phyloP scores from a whole-genome alignment of 768 basidiomycete genomes.

The Naganishia friedmannii region DNA sequence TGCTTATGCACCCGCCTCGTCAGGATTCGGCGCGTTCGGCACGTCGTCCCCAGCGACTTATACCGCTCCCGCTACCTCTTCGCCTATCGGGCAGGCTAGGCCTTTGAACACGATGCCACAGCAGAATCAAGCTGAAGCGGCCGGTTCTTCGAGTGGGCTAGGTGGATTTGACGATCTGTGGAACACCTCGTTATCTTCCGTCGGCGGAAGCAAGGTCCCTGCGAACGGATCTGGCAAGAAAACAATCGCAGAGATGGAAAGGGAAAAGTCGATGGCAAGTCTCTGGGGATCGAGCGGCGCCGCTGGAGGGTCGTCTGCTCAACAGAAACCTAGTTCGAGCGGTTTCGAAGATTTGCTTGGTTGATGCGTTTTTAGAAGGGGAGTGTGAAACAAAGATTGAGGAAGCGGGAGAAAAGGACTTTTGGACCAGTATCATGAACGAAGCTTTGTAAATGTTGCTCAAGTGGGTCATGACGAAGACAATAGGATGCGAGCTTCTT shows the following conservation, averaged over 20 bases:
- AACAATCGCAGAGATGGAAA: slow-evolving; percentile 83
- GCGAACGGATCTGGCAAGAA: slow-evolving; percentile 55
- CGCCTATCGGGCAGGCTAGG: slow-evolving; percentile 39
- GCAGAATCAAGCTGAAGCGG: slow-evolving; percentile 24
- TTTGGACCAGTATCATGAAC: not conserved
- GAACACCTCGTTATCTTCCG: slow-evolving; percentile 69
- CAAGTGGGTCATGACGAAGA: not conserved
- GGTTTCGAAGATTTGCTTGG: slow-evolving; percentile 53
- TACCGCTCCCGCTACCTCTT: slow-evolving; percentile 47
- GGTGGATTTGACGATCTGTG: slow-evolving; percentile 85
- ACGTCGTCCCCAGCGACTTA: slow-evolving; percentile 11
- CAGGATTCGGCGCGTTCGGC: slow-evolving; percentile 14
- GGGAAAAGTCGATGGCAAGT: slow-evolving; percentile 75
- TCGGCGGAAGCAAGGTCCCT: slow-evolving; percentile 38
- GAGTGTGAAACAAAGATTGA: not conserved
- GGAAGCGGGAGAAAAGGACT: not conserved
- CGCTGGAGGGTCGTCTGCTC: slow-evolving; percentile 11
- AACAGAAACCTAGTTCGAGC: slow-evolving; percentile 6
- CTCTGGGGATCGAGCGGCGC: slow-evolving; percentile 64
- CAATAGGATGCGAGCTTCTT: not conserved
- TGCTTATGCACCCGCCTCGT: slow-evolving; percentile 22
- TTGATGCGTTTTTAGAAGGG: not conserved
- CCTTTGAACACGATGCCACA: slow-evolving; percentile 50
- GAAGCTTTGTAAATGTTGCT: not conserved
- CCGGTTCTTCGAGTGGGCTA: slow-evolving; percentile 38